Base-by-base conservation (phyloP, 805 yeast species). In the Yarrowia sp. region DNA sequence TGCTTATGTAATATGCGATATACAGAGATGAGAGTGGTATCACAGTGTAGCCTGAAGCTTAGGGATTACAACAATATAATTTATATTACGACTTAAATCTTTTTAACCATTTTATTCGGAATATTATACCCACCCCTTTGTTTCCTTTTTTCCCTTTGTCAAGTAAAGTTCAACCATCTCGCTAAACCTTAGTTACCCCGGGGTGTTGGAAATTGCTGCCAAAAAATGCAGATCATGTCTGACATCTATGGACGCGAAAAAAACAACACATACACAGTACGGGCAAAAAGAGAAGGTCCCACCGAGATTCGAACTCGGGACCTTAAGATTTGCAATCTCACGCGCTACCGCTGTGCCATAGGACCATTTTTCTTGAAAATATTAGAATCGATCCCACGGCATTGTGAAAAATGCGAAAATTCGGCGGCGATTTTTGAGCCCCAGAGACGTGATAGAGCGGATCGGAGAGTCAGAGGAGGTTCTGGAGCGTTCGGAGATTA, bases 261-360 rank as follows among this genome's bases (percentile, higher is more conserved):
- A n/a, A 17, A 30, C 64, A 58, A 42, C 15, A n/a, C n/a, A 24
- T 15, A 30, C 36, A 8, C 4, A 9, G 12, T 17, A 42, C 10
- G 15, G 12, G 17, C 17, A 19, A 52, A 52, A 52, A 52, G 34
- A 52, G 43, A 38, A 58, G 64, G 64, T 58, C 64, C 64, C 64
- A 58, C 64, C 64, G 64, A 58, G 64, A 43, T 58, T 58, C 64
- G 64, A 58, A 58, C 64, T 58, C 64, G 64, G 64, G 64, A 58
- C 64, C 64, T 58, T 58, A 58, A 58, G 64, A 58, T 58, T 58
- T 58, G 64, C 64, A 58, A 58, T 58, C 64, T 58, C 64, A 58
- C 64, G 64, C 64, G 64, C 64, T 58, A 58, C 64, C 64, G 50
- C 64, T 58, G 64, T 43, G 64, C 64, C 64, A 58, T 58, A 58